A percentile compares a stretch with the other conserved stretches of the same genome.
Evolutionary conservation across 441 rosid species (phyloP).

Genomic region (Dalechampia spathulata): DNA sequence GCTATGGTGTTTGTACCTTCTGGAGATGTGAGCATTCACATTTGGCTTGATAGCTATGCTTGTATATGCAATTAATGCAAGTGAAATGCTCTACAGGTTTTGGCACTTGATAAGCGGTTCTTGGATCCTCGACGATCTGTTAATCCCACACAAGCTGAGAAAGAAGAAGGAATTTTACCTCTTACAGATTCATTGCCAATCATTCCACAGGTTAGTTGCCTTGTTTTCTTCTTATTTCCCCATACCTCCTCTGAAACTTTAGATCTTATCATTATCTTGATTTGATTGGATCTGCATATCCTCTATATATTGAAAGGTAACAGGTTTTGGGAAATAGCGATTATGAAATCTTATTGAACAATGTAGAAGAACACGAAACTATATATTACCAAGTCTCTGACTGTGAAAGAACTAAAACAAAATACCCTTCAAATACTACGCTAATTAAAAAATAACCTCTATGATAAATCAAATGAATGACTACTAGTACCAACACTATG

Average conservation of each 20-base stretch:
- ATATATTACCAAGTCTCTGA: too few relatives aligned
- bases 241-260: background rate
- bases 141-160: constrained; percentile 94
- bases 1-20: background rate
- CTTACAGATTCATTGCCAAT: constrained; percentile 91
- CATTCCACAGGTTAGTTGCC: constrained; percentile 70
- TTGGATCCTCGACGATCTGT: constrained; percentile 89
- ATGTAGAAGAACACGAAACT: too few relatives aligned
- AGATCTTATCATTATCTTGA: background rate
- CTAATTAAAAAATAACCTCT: too few relatives aligned
- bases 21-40: background rate
- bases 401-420: too few relatives aligned
- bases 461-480: too few relatives aligned
- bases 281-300: background rate
- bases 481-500: too few relatives aligned
- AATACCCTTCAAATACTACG: too few relatives aligned
- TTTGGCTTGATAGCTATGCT: background rate
- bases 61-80: constrained; percentile 8
- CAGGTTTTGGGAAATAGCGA: too few relatives aligned
- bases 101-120: constrained; percentile 96
- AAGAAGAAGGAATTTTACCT: constrained; percentile 94
- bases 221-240: background rate
- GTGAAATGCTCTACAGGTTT: constrained; percentile 43
- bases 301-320: too few relatives aligned
- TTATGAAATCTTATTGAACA: too few relatives aligned